Evolutionary conservation across 306 rosid species (phyloP).

Genomic region (Delonix regia): DNA sequence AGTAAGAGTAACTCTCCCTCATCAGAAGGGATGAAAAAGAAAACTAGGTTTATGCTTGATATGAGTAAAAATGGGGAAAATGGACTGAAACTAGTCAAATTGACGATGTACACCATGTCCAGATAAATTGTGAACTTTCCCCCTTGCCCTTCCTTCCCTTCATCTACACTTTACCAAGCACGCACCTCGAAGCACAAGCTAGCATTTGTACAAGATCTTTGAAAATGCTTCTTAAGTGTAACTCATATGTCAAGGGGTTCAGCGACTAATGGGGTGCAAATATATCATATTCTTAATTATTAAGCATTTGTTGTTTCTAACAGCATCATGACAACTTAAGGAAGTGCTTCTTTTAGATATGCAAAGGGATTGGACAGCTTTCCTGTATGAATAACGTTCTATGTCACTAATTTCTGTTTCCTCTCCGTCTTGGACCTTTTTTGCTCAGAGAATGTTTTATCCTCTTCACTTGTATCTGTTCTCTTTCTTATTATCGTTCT

Average conservation of each 20-base stretch:
- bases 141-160: neutral
- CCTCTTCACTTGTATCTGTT: neutral
- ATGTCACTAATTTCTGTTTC: neutral
- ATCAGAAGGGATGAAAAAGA: neutral
- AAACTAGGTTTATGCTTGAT: neutral
- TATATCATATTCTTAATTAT: constrained; percentile 1
- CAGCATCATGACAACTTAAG: neutral
- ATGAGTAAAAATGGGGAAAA: neutral
- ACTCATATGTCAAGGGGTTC: neutral
- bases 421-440: neutral
- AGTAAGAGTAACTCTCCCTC: neutral
- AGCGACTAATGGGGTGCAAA: neutral
- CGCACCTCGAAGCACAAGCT: neutral
- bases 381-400: neutral
- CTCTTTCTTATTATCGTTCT: neutral
- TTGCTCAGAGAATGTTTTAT: neutral
- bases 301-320: constrained; percentile 5
- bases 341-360: neutral
- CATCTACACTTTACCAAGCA: constrained; percentile 10
- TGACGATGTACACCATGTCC: neutral
- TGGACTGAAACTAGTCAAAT: neutral
- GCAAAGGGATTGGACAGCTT: neutral
- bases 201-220: neutral
- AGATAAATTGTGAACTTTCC: neutral
- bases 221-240: neutral